Evolutionary conservation across 1,284 basidiomycete genomes (phyloP), one percentile per base, ranked within the genome.

Genomic region (Cutaneotrichosporon mucoides): DNA sequence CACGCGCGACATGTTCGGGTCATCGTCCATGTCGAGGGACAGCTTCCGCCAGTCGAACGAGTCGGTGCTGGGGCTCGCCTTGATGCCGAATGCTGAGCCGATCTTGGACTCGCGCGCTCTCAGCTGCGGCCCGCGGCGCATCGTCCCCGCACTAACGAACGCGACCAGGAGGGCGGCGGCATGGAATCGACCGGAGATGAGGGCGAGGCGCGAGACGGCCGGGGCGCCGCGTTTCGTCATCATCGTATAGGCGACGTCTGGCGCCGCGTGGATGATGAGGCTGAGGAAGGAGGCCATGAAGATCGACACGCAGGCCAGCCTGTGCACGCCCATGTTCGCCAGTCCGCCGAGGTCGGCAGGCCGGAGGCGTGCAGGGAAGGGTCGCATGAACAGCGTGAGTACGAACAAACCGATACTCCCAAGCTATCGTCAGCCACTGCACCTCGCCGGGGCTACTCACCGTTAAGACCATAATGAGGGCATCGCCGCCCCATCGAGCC

Each of bases 81-180:
- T 62, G n/a, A 74, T 35, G 1, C 76, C 75, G 53, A 72, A 76
- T 0, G 71, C 73, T 0, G 69, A 71, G 1, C 68, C 70, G 24
- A 78, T 36, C 12, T 59, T 65, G 8, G 68, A 57, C 8, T 72
- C 70, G 2, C 65, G 59, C 38, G 65, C 71, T 36, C 67, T 69
- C 40, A 73, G 52, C 47, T 66, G 57, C 4, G 76, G 76, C 5
- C 74, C 72, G 35, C 76, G 61, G 2, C 76, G 67, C 68, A 75
- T 75, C 41, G 61, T 48, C 0, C 76, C 75, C 1, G 58, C 60
- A 1, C 54, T 10, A 2, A 49, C 2, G 10, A 24, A 40, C 16
- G 41, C 7, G 4, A 41, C 42, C 42, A 57, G 12, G 24, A 53
- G 13, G 36, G 56, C 9, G 16, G 38, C 11, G 43, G 55, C 10